These are phyloP conservation scores for Cymbopogon flexuosus DNA, from an alignment of 202 grass and related monocot species.

Conservation along the genomic window DNA sequence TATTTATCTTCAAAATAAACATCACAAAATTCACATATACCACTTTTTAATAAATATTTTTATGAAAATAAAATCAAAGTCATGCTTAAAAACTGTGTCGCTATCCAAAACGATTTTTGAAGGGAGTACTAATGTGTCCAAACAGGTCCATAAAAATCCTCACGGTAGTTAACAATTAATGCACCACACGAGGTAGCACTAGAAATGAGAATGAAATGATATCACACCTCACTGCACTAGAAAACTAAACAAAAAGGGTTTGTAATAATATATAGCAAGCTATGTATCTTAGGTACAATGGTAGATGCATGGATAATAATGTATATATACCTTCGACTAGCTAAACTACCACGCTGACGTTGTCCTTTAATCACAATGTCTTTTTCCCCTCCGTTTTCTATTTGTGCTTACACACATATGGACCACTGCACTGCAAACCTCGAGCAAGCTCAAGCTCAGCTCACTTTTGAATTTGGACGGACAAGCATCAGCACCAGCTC, in stretches of 20 bases:
- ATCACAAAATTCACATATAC: too few relatives aligned
- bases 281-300: conserved; percentile 25
- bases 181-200: background rate
- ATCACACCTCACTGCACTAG: conserved; percentile 51
- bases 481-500: background rate
- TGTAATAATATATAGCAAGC: conserved; percentile 1
- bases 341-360: conserved; percentile 23
- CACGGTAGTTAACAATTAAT: conserved; percentile 3
- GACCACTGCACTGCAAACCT: background rate
- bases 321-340: background rate
- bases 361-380: background rate
- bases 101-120: too few relatives aligned
- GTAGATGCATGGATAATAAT: background rate
- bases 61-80: too few relatives aligned
- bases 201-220: conserved; percentile 6
- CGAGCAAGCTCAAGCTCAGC: background rate
- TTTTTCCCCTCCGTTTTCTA: background rate
- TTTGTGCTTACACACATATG: background rate
- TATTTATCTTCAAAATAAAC: too few relatives aligned
- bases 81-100: too few relatives aligned
- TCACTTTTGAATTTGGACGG: background rate
- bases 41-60: too few relatives aligned
- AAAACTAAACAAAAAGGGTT: conserved; percentile 15
- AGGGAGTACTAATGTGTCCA: too few relatives aligned
- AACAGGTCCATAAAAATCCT: background rate